phyloP scores from a whole-genome alignment of 225 moss, liverwort and hornwort species.

The Sphagnum contortum region DNA sequence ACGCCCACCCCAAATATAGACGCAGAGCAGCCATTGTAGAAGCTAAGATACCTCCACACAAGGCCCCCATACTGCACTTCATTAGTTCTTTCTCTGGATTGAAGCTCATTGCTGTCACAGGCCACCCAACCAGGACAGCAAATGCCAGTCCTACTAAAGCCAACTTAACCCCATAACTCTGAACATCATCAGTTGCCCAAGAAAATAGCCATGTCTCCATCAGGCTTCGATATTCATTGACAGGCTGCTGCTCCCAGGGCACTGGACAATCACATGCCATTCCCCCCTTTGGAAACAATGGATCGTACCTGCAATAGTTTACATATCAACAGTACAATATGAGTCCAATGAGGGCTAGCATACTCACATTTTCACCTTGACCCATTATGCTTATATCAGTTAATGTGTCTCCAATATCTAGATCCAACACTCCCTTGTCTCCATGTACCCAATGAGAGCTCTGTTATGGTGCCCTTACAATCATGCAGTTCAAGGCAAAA shows the following conservation, averaged over 20 bases:
- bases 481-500: no score
- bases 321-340: no score
- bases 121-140: constrained; percentile 69
- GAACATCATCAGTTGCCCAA: constrained; percentile 74
- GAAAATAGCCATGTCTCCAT: constrained; percentile 80
- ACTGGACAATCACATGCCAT: constrained; percentile 78
- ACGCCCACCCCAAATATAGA: constrained; percentile 92
- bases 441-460: no score
- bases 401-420: no score
- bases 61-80: constrained; percentile 76
- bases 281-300: constrained; percentile 68
- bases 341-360: no score
- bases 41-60: constrained; percentile 78
- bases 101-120: constrained; percentile 75
- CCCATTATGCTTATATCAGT: no score
- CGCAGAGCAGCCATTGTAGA: constrained; percentile 75
- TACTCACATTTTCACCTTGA: no score
- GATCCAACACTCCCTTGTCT: no score
- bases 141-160: constrained; percentile 56
- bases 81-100: constrained; percentile 70
- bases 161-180: constrained; percentile 54
- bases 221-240: constrained; percentile 85
- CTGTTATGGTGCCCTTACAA: no score
- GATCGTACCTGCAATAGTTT: constrained; percentile 35
- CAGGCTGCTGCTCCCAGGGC: constrained; percentile 94